Percentiles rank a stretch among this genome's conserved stretches.
Conservation (phyloP, 164 flowering plant genomes). For the Echeveria elegans region DNA sequence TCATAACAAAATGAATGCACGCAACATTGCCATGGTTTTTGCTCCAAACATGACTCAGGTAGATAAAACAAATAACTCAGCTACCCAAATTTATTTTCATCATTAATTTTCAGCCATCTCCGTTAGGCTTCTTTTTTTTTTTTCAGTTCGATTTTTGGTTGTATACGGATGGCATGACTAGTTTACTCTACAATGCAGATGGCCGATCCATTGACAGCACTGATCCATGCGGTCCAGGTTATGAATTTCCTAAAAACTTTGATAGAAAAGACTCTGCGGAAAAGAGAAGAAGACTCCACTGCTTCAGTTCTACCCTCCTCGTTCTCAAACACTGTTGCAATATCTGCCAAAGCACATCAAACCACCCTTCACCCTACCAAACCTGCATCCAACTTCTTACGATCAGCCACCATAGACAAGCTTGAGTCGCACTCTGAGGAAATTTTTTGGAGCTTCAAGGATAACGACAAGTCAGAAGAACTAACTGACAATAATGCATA, state of each 20-base stretch:
- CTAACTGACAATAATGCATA: conserved; percentile 16
- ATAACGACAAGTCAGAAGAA: conserved; percentile 25
- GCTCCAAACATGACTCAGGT: conserved; percentile 99
- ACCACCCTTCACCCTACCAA: not conserved
- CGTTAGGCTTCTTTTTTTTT: no score
- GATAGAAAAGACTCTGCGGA: conserved; percentile 31
- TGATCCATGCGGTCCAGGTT: conserved; percentile 73
- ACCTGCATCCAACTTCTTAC: conserved; percentile 12
- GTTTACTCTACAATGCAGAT: conserved; percentile 29
- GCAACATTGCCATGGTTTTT: conserved; percentile 87
- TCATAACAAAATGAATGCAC: conserved; percentile 92
- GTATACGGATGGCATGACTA: not conserved
- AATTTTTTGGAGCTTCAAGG: conserved; percentile 31
- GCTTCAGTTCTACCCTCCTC: conserved; percentile 17
- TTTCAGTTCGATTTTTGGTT: not conserved
- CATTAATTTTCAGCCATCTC: not conserved
- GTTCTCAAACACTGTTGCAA: conserved; percentile 12
- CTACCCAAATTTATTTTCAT: no score
- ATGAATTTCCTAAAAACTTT: conserved; percentile 68
- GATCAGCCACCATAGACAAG: conserved; percentile 24
- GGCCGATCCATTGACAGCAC: conserved; percentile 70
- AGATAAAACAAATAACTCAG: no score
- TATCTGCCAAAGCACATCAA: conserved; percentile 14
- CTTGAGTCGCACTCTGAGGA: conserved; percentile 29
- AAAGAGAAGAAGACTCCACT: conserved; percentile 32